Evolutionary conservation across 2,329 filamentous ascomycete genomes (phyloP).

Genomic region (Plectosphaerella sp.): DNA sequence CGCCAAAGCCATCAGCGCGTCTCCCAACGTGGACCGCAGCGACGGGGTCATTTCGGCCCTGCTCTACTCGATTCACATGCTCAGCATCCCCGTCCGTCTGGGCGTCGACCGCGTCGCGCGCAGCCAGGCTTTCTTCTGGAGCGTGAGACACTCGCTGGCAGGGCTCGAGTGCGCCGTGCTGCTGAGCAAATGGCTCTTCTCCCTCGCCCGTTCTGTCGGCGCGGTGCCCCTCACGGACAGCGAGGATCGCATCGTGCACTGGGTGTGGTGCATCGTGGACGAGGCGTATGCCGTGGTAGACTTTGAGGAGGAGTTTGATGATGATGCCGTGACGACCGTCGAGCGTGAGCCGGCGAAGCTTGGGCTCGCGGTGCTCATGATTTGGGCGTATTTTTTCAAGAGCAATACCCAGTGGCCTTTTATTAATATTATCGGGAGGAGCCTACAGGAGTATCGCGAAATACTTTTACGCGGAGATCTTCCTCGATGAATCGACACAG

Average conservation of each 20-base stretch:
- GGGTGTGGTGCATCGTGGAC: conserved; percentile 40
- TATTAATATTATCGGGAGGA: conserved; percentile 38
- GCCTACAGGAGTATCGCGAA: conserved; percentile 30
- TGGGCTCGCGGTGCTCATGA: conserved; percentile 33
- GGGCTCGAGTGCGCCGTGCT: conserved; percentile 51
- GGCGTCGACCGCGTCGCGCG: conserved; percentile 50
- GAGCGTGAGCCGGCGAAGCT: conserved; percentile 22
- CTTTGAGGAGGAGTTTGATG: conserved; percentile 26
- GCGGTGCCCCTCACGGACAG: conserved; percentile 25
- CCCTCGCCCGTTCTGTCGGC: conserved; percentile 15
- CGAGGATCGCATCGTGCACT: conserved; percentile 40
- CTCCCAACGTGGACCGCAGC: conserved; percentile 38
- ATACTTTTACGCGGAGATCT: too few species aligned
- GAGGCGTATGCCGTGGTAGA: conserved; percentile 35
- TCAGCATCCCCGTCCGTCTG: conserved; percentile 50
- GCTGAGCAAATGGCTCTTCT: conserved; percentile 43
- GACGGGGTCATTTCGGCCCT: conserved; percentile 44
- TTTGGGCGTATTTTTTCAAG: conserved; percentile 42
- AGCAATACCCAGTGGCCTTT: conserved; percentile 44
- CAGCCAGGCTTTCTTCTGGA: conserved; percentile 54
- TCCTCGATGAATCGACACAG: too few species aligned
- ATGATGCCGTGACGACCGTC: conserved; percentile 4
- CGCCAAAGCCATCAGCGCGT: conserved; percentile 28
- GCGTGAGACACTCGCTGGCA: conserved; percentile 50
- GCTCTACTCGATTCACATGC: conserved; percentile 48